Evolutionary conservation across 2,329 filamentous ascomycete species (phyloP).

Genomic region (Metarhizium album): DNA sequence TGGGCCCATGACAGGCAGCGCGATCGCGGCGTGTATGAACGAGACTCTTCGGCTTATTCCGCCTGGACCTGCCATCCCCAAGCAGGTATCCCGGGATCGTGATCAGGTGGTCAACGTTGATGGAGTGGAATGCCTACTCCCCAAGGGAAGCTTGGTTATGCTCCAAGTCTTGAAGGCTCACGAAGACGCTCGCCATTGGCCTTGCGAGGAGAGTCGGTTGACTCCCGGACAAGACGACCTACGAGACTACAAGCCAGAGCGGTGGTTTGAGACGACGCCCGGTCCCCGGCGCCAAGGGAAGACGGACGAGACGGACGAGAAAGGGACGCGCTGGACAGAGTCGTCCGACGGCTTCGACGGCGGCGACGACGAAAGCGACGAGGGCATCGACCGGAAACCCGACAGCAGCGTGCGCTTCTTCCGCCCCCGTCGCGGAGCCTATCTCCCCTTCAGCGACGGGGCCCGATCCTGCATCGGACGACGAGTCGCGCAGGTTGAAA

Average conservation of each 20-base stretch:
- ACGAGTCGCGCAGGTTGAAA: conserved; percentile 48
- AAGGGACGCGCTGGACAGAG: background rate
- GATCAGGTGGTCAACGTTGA: conserved; percentile 49
- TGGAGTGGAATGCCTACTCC: conserved; percentile 47
- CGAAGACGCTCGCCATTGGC: conserved; percentile 65
- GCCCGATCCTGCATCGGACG: conserved; percentile 46
- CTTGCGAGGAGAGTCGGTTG: conserved; percentile 33
- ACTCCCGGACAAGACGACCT: conserved; percentile 41
- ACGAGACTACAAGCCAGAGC: conserved; percentile 58
- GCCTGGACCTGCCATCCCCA: conserved; percentile 62
- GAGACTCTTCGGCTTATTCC: conserved; percentile 66
- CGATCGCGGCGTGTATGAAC: conserved; percentile 66
- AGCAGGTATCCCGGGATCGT: conserved; percentile 38
- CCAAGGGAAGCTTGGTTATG: conserved; percentile 43
- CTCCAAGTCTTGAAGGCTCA: conserved; percentile 48
- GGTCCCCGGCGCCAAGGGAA: conserved; percentile 6
- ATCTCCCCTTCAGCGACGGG: conserved; percentile 48
- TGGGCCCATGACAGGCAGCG: conserved; percentile 54
- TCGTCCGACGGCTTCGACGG: conserved; percentile 23
- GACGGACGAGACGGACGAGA: conserved; percentile 7
- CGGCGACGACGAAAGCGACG: conserved; percentile 32
- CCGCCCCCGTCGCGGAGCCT: conserved; percentile 44
- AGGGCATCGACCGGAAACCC: conserved; percentile 39
- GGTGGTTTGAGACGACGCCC: conserved; percentile 47
- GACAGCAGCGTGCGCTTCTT: conserved; percentile 54